Base-by-base conservation (phyloP, 495 filamentous ascomycete genomes). In the Filosporella fistucella region DNA sequence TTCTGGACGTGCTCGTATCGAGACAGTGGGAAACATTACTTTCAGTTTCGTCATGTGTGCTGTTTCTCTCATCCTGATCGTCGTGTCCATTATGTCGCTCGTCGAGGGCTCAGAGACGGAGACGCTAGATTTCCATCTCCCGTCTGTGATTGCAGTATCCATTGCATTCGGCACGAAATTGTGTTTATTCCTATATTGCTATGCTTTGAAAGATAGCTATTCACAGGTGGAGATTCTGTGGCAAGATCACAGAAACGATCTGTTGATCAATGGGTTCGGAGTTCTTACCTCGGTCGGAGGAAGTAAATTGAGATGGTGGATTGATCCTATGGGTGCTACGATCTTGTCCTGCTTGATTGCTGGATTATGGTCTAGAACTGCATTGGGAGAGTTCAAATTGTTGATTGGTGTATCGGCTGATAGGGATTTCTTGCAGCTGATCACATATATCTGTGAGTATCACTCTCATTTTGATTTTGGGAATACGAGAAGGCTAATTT, bases 31-130 rank as follows among this genome's bases (percentile, higher is more conserved):
- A 36, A 98, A 97, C 59, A 97, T 98, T 55, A 80, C 84, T 52
- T 98, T 98, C 73, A 96, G 91, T 68, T 95, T 94, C 69, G 74
- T 98, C 57, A 98, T 98, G 93, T 86, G 79, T 38, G 72, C 88
- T 36, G 91, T 98, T n/a, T 95, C 90, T 2, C 73, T 88, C 53
- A 87, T 97, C 64, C 74, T 98, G 18, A 89, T 98, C 51, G 89
- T 91, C 33, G 84, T 95, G 63, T 89, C 89, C 0, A 69, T 79
- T 22, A 75, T 81, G 18, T 84, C 93, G 29, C 69, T 98, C 8
- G 71, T 63, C 10, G 57, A 43, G 4, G 63, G 62, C 14, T 57
- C 52, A 13, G 17, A 25, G 17, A 41, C 57, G n/a, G 66, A 70
- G 37, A 68, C 68, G 8, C 79, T 78, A 43, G 35, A 47, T 9